Conservation (phyloP, 2,329 filamentous ascomycete species). For the Diaporthe australafricana region DNA sequence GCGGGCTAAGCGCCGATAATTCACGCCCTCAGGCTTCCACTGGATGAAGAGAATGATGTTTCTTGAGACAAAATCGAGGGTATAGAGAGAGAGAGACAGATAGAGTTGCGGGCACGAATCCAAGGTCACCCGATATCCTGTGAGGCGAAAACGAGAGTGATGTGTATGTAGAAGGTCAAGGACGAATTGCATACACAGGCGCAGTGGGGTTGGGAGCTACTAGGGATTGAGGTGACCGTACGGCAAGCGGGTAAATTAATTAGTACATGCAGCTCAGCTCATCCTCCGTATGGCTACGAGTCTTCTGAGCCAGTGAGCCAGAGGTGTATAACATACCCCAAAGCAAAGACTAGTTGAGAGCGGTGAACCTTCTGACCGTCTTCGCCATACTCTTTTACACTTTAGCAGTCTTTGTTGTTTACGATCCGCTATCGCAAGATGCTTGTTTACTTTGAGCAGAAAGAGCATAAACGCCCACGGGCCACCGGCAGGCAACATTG, state of each 20-base stretch:
- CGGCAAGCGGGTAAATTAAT: conserved; percentile 19
- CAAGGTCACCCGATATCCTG: background rate
- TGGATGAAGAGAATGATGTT: background rate
- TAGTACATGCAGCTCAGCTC: conserved; percentile 26
- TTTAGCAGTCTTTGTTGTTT: background rate
- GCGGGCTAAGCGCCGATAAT: conserved; percentile 21
- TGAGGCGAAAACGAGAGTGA: conserved; percentile 1
- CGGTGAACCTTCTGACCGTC: background rate
- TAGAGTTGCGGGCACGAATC: background rate
- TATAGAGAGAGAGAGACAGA: background rate
- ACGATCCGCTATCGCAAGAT: background rate
- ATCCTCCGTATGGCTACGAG: background rate
- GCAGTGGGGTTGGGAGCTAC: conserved; percentile 1
- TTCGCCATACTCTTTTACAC: background rate
- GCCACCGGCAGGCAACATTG: conserved; percentile 15
- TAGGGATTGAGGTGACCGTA: conserved; percentile 7
- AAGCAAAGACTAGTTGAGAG: background rate
- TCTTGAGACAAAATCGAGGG: background rate
- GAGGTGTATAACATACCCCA: background rate
- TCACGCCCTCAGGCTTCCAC: background rate
- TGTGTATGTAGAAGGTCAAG: background rate
- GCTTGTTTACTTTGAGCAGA: conserved; percentile 12
- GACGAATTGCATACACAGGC: background rate
- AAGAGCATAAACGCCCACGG: background rate
- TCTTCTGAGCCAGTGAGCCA: conserved; percentile 9